Evolutionary conservation across 1,284 basidiomycete genomes (phyloP).

Genomic region (Clitocybe nebularis): DNA sequence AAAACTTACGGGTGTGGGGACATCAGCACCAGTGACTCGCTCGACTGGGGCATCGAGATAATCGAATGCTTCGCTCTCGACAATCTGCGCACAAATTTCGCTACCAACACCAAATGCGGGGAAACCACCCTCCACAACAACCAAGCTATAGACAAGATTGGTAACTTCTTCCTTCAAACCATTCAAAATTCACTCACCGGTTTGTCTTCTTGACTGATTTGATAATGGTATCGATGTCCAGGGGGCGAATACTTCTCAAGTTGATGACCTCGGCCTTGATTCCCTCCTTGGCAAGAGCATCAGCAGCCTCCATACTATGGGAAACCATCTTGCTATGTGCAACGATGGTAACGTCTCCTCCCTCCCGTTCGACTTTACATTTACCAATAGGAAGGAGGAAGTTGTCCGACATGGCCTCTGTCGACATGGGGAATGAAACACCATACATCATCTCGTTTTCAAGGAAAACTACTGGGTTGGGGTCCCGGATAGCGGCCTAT

Average conservation of each 20-base stretch:
- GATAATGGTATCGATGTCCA: constrained; percentile 97
- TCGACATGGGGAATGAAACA: constrained; percentile 92
- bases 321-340: constrained; percentile 97
- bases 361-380: constrained; percentile 92
- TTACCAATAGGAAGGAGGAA: constrained; percentile 97
- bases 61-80: constrained; percentile 95
- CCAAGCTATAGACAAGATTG: constrained; percentile 32
- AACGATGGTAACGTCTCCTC: constrained; percentile 93
- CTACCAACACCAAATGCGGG: constrained; percentile 97
- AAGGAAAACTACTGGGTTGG: constrained; percentile 97
- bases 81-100: constrained; percentile 95
- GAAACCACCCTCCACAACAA: constrained; percentile 98
- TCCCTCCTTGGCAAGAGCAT: constrained; percentile 90
- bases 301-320: constrained; percentile 90
- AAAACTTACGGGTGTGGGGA: constrained; percentile 84
- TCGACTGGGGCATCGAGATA: constrained; percentile 98
- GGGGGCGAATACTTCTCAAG: constrained; percentile 89
- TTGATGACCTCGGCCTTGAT: constrained; percentile 99
- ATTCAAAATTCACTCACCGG: constrained; percentile 44
- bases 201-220: constrained; percentile 98
- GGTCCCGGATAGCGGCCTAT: constrained; percentile 97
- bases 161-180: background rate
- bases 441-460: constrained; percentile 99
- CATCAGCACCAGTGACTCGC: constrained; percentile 95
- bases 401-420: constrained; percentile 93